These are phyloP conservation scores for Orychophragmus violaceus DNA, from an alignment of 345 rosid genomes.

Conservation along the genomic window DNA sequence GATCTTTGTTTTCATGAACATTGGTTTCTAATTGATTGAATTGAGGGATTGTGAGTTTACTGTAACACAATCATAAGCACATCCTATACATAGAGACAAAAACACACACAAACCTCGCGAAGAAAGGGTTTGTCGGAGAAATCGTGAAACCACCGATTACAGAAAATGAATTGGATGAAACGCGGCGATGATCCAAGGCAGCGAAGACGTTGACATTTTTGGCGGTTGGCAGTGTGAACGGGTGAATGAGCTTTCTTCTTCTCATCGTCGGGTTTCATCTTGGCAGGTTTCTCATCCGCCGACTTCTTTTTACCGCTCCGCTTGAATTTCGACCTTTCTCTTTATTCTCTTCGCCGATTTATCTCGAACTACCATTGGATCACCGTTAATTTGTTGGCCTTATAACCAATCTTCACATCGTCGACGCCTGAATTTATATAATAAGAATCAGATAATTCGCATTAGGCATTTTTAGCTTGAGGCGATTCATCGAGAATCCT, in stretches of 20 bases:
- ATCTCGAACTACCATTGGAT: slow-evolving; percentile 45
- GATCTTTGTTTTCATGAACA: no score
- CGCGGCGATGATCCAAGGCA: no score
- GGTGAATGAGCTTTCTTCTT: slow-evolving; percentile 33
- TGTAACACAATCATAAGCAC: no score
- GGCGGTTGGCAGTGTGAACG: no score
- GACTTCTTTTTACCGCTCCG: slow-evolving; percentile 35
- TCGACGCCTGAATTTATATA: slow-evolving; percentile 51
- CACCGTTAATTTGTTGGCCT: slow-evolving; percentile 61
- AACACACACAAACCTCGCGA: no score
- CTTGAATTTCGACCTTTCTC: slow-evolving; percentile 40
- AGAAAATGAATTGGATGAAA: no score
- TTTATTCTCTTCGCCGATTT: slow-evolving; percentile 42
- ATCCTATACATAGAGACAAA: no score
- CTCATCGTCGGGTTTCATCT: slow-evolving; percentile 27
- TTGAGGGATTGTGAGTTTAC: no score
- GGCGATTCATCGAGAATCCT: background rate
- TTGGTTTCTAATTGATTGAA: no score
- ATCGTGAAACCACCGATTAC: no score
- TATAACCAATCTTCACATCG: slow-evolving; percentile 48
- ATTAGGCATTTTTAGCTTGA: background rate
- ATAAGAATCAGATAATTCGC: background rate
- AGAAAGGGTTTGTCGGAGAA: no score
- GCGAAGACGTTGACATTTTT: no score
- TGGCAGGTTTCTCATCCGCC: slow-evolving; percentile 32